Evolutionary conservation across 768 basidiomycete species (phyloP).

Genomic region (Obba rivulosa): DNA sequence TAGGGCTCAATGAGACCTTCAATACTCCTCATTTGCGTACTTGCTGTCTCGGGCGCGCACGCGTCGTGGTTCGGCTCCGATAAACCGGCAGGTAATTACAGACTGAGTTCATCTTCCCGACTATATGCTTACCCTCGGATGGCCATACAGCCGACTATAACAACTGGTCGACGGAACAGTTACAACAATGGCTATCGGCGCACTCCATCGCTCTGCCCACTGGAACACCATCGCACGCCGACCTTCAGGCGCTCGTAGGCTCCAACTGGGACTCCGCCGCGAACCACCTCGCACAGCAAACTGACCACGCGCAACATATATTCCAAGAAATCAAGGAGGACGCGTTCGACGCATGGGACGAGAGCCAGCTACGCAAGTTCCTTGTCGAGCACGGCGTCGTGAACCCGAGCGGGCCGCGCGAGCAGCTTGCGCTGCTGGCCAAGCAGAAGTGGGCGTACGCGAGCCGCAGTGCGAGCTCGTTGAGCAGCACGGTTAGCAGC

Average conservation of each 20-base stretch:
- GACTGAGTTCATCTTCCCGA: too few species aligned
- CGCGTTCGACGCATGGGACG: slow-evolving; percentile 79
- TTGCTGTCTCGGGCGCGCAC: too few species aligned
- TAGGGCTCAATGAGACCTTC: too few species aligned
- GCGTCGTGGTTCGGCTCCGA: too few species aligned
- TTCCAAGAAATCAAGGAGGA: slow-evolving; percentile 62
- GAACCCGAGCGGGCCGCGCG: slow-evolving; percentile 70
- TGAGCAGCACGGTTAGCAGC: slow-evolving; percentile 14
- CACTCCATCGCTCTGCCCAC: slow-evolving; percentile 10
- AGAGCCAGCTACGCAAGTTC: slow-evolving; percentile 74
- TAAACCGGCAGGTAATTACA: too few species aligned
- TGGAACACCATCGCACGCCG: slow-evolving; percentile 6
- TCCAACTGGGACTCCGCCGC: slow-evolving; percentile 48
- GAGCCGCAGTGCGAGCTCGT: slow-evolving; percentile 51
- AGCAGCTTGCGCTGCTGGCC: slow-evolving; percentile 75
- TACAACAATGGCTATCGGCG: too few species aligned
- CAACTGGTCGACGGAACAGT: too few species aligned
- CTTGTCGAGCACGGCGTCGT: slow-evolving; percentile 86
- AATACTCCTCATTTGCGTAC: too few species aligned
- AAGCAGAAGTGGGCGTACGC: slow-evolving; percentile 64
- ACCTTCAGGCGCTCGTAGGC: slow-evolving; percentile 43
- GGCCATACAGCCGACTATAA: too few species aligned
- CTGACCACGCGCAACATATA: slow-evolving; percentile 53
- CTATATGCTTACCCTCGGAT: too few species aligned
- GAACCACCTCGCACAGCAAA: slow-evolving; percentile 60